Conservation (phyloP, 2,329 filamentous ascomycete species). For the Penicillium concentricum region DNA sequence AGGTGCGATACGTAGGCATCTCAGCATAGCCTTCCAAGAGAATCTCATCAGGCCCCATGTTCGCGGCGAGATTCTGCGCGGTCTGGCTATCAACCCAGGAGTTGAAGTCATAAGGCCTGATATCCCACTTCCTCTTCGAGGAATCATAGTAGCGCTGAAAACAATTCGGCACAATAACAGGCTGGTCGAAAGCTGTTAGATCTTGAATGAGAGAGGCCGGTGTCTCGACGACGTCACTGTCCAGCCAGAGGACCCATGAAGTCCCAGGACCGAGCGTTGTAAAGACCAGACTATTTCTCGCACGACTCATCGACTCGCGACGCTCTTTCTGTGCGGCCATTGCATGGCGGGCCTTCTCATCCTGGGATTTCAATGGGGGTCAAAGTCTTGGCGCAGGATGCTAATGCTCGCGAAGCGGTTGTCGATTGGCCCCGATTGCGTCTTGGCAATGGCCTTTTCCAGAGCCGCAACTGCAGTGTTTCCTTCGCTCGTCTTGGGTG, state of each 20-base stretch:
- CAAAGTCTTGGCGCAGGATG: constrained; percentile 93
- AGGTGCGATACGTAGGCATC: constrained; percentile 83
- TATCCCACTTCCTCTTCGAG: constrained; percentile 66
- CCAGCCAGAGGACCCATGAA: constrained; percentile 96
- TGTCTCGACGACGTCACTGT: constrained; percentile 87
- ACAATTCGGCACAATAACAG: constrained; percentile 94
- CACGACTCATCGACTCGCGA: constrained; percentile 86
- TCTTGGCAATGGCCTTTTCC: constrained; percentile 80
- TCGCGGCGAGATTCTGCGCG: constrained; percentile 70
- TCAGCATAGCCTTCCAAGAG: constrained; percentile 90
- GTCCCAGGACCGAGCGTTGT: constrained; percentile 88
- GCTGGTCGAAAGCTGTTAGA: constrained; percentile 79
- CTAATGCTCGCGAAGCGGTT: constrained; percentile 89
- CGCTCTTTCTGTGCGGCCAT: constrained; percentile 84
- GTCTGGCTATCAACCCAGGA: constrained; percentile 90
- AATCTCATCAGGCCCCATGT: constrained; percentile 89
- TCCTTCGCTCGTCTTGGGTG: constrained; percentile 89
- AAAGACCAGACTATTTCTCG: constrained; percentile 91
- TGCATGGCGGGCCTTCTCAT: constrained; percentile 87
- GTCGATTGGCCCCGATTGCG: constrained; percentile 77
- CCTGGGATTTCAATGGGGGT: constrained; percentile 77
- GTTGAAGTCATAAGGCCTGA: constrained; percentile 94
- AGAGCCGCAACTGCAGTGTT: constrained; percentile 80
- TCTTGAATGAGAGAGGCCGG: constrained; percentile 86
- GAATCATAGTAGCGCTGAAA: constrained; percentile 83